Conservation (phyloP, 2,329 filamentous ascomycete genomes). For the Trichoderma asperellum region DNA sequence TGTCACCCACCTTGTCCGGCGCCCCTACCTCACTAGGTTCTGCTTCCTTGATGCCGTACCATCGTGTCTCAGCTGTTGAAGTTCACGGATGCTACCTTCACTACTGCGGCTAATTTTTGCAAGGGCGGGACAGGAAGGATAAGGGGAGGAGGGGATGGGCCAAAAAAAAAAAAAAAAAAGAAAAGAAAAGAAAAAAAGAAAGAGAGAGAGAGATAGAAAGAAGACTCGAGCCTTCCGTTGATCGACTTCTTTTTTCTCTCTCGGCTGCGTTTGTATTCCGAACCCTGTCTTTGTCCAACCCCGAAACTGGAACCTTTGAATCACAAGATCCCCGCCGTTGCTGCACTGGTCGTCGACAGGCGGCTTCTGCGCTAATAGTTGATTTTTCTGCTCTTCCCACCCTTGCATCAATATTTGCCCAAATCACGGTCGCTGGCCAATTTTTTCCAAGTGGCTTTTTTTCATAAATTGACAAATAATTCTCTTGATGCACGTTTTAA, state of each 20-base stretch:
- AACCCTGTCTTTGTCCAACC: conserved; percentile 25
- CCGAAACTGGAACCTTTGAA: conserved; percentile 25
- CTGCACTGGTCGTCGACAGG: conserved; percentile 6
- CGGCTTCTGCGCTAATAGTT: conserved; percentile 25
- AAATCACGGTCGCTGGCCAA: conserved; percentile 1
- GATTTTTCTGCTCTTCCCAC: background rate
- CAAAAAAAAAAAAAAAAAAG: background rate
- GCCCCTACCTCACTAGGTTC: conserved; percentile 3
- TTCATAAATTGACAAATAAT: background rate
- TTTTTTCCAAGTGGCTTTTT: background rate
- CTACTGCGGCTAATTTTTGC: background rate
- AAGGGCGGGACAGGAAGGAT: background rate
- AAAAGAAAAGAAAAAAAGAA: background rate
- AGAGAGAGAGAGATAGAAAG: too few species aligned
- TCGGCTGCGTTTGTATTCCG: conserved; percentile 13
- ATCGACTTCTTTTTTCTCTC: conserved; percentile 27
- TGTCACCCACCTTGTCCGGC: conserved; percentile 21
- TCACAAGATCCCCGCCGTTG: conserved; percentile 26
- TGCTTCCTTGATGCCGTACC: background rate
- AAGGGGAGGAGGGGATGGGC: background rate
- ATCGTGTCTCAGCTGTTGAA: conserved; percentile 2
- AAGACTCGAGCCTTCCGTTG: background rate
- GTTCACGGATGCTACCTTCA: background rate
- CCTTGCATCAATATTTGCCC: conserved; percentile 14
- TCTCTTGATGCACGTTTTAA: background rate